Conservation (phyloP, 2,329 filamentous ascomycete genomes). For the Torrubiellomyces zombiae region DNA sequence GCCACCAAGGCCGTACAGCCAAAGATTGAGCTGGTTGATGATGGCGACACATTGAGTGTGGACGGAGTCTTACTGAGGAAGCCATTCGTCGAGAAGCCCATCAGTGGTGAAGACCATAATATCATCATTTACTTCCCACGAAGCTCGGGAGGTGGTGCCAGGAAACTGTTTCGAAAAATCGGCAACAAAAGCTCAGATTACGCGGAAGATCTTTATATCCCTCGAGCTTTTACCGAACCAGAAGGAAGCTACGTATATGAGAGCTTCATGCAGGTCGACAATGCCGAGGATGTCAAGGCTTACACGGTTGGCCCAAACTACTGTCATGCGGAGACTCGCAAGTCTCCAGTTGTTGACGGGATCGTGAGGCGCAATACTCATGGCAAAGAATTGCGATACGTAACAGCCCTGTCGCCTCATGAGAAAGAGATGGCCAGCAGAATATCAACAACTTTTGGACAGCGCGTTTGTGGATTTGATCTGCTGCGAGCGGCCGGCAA, state of each 20-base stretch:
- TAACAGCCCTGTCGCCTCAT: constrained; percentile 65
- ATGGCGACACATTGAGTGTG: constrained; percentile 74
- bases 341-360: constrained; percentile 92
- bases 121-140: constrained; percentile 95
- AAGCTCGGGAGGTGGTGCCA: constrained; percentile 70
- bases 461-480: constrained; percentile 92
- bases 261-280: constrained; percentile 90
- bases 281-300: constrained; percentile 94
- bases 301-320: constrained; percentile 90
- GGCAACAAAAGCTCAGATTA: constrained; percentile 98
- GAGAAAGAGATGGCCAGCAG: constrained; percentile 77
- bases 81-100: constrained; percentile 95
- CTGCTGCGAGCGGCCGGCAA: constrained; percentile 72
- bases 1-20: constrained; percentile 48
- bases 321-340: constrained; percentile 92
- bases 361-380: constrained; percentile 92
- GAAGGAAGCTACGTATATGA: constrained; percentile 87
- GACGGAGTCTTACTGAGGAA: constrained; percentile 72
- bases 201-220: constrained; percentile 57
- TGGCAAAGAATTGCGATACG: constrained; percentile 91
- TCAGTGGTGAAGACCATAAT: constrained; percentile 97
- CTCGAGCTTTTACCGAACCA: constrained; percentile 66
- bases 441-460: constrained; percentile 83
- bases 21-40: constrained; percentile 72
- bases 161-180: constrained; percentile 88